Base-by-base conservation (phyloP, 805 yeast species). In the Saturnispora kantuleensis region DNA sequence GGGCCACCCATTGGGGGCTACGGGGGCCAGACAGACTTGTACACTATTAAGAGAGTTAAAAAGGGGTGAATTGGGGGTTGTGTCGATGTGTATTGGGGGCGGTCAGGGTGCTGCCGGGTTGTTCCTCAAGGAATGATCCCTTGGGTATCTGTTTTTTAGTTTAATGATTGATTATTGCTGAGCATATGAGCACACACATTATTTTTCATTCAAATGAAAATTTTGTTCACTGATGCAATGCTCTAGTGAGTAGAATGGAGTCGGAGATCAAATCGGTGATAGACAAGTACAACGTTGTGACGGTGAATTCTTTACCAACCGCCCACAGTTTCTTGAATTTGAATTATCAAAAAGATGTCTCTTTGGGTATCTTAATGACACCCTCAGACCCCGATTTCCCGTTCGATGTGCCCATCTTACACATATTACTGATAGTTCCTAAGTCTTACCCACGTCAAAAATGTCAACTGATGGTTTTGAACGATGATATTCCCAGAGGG, bases 71-170 rank as follows among this genome's bases (percentile, higher is more conserved):
- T 67, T 88, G 52, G 97, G 97, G 52, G 81, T 90, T 43, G 84
- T 94, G 10, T 83, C 95, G 51, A 90, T 90, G 97, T 90, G 97
- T 70, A 81, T 90, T 52, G 97, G 97, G 57, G 87, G 97, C 31
- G 97, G 97, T 56, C 90, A 89, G 95, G 97, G 97, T 52, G 96
- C 97, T 31, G 97, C 97, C 39, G 83, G 90, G 11, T 70, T 89
- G 38, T 74, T 90, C 55, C 73, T 86, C 37, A 82, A 74, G 57
- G 97, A 90, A 69, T 87, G 71, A 60, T 33, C 6, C 15, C 13
- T 12, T n/a, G n/a, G n/a, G 15, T 8, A 29, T 13, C 11, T 10
- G 16, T 28, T 36, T 29, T 31, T 21, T 35, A 8, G 11, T 40
- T 41, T 21, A 21, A 21, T 21, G 26, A 21, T 21, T 21, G 8